Percentiles rank a stretch among this genome's conserved stretches.
Conservation (phyloP, 257 asterid species). For the Gentiana straminea region DNA sequence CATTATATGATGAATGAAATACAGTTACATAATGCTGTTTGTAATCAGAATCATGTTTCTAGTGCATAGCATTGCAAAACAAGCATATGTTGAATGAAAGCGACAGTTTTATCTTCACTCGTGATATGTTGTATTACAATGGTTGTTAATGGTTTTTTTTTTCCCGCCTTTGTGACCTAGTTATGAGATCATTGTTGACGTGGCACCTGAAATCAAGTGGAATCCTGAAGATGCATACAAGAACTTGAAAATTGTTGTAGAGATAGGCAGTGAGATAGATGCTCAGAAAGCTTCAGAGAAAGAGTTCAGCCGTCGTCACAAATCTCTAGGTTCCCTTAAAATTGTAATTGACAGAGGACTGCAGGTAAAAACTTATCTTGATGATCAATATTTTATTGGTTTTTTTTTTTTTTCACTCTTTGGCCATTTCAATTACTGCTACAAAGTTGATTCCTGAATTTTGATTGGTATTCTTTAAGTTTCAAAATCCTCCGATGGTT, state of each 20-base stretch:
- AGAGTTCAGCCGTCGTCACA: constrained; percentile 67
- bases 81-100: background rate
- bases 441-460: background rate
- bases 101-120: background rate
- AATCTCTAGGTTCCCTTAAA: constrained; percentile 67
- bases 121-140: constrained; percentile 6
- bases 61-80: background rate
- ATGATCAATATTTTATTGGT: background rate
- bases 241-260: constrained; percentile 76
- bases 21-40: background rate
- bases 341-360: constrained; percentile 83
- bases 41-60: background rate
- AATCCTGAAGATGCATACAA: constrained; percentile 81
- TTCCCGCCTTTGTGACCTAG: constrained; percentile 21
- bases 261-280: constrained; percentile 78
- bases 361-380: constrained; percentile 32
- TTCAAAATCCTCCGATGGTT: too few species aligned
- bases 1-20: too few species aligned
- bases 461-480: background rate
- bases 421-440: background rate
- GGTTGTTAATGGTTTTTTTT: constrained; percentile 11
- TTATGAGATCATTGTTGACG: constrained; percentile 80
- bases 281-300: constrained; percentile 71
- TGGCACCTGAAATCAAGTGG: constrained; percentile 88
- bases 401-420: background rate